These are phyloP conservation scores for Yamadazyma taylorii DNA, from an alignment of 1,139 yeast genomes.

Conservation along the genomic window DNA sequence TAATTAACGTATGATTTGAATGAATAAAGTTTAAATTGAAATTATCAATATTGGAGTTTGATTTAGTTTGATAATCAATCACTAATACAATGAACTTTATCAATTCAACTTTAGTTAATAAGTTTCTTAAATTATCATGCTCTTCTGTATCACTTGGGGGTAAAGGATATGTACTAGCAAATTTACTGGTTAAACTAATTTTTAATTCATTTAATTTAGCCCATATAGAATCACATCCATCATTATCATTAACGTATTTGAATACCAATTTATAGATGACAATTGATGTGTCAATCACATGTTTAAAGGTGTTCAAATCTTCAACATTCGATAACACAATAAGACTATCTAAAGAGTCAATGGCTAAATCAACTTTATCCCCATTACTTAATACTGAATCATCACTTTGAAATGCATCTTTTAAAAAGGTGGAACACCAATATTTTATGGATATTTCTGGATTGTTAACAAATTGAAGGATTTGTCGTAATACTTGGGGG, in stretches of 20 bases:
- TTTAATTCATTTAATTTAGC: conserved; percentile 43
- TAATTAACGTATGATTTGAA: conserved; percentile 67
- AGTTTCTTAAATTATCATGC: conserved; percentile 48
- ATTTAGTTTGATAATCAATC: conserved; percentile 66
- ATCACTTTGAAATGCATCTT: conserved; percentile 42
- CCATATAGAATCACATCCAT: conserved; percentile 47
- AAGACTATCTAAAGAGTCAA: conserved; percentile 38
- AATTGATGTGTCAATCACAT: conserved; percentile 35
- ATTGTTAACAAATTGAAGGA: conserved; percentile 42
- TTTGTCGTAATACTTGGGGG: conserved; percentile 55
- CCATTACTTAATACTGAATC: conserved; percentile 24
- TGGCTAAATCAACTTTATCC: conserved; percentile 44
- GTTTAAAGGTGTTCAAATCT: conserved; percentile 31
- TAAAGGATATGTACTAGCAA: conserved; percentile 43
- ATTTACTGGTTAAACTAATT: conserved; percentile 36
- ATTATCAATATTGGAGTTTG: conserved; percentile 33
- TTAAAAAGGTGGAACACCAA: conserved; percentile 50
- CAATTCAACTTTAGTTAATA: conserved; percentile 62
- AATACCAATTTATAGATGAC: conserved; percentile 42
- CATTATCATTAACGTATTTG: conserved; percentile 43
- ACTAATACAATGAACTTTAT: conserved; percentile 72
- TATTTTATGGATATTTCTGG: conserved; percentile 35
- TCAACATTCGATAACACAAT: conserved; percentile 27
- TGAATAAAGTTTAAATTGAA: conserved; percentile 62
- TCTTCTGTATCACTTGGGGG: conserved; percentile 47